These are phyloP conservation scores for Agroathelia rolfsii DNA, from an alignment of 1,284 basidiomycete genomes.

Conservation along the genomic window DNA sequence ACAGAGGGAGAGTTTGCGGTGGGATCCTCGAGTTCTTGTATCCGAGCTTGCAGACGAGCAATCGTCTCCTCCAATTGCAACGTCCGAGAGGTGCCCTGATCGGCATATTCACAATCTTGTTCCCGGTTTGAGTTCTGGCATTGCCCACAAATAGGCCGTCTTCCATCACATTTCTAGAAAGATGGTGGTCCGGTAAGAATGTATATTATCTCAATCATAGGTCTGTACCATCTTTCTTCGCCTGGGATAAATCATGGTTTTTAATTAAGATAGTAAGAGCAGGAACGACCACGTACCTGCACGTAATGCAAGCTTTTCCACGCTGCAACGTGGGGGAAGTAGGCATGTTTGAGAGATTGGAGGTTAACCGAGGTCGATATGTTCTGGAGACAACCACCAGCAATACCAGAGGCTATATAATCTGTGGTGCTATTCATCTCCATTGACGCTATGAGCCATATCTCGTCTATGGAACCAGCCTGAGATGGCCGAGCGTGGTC, in stretches of 20 bases:
- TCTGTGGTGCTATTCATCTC: too few species aligned
- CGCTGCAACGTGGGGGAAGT: too few species aligned
- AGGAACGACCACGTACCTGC: slow-evolving; percentile 26
- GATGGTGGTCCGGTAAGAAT: slow-evolving; percentile 9
- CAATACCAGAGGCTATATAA: too few species aligned
- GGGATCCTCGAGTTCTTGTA: slow-evolving; percentile 50
- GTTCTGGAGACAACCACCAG: too few species aligned
- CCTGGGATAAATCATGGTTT: slow-evolving; percentile 24
- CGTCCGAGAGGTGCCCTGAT: slow-evolving; percentile 56
- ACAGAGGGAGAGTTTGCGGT: slow-evolving; percentile 44
- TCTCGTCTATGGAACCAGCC: too few species aligned
- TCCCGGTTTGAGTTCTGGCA: slow-evolving; percentile 50
- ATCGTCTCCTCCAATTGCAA: slow-evolving; percentile 52
- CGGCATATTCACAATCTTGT: slow-evolving; percentile 51
- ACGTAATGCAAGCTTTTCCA: slow-evolving; percentile 35
- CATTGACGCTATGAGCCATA: too few species aligned
- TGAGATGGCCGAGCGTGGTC: too few species aligned
- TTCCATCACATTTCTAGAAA: slow-evolving; percentile 45
- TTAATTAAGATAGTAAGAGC: slow-evolving; percentile 7
- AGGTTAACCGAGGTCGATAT: too few species aligned
- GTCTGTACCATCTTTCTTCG: slow-evolving; percentile 67
- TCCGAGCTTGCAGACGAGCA: slow-evolving; percentile 42
- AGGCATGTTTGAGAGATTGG: too few species aligned
- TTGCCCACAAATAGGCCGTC: slow-evolving; percentile 51
- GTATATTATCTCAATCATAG: slow-evolving; percentile 5